Conservation (phyloP, 257 asterid species). For the Orobanche coerulescens region DNA sequence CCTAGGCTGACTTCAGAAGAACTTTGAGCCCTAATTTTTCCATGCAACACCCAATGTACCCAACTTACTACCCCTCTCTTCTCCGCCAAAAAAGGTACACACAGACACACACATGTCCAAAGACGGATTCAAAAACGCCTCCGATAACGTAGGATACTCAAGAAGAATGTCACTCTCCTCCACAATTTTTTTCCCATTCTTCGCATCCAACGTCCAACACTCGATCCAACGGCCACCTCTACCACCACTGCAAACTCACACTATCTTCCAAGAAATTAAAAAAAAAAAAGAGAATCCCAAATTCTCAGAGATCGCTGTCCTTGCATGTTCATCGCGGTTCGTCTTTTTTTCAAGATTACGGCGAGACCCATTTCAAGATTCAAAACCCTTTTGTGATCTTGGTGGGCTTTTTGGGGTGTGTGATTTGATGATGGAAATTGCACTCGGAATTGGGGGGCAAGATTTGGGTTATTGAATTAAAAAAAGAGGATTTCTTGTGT, state of each 20-base stretch:
- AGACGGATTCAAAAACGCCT: slow-evolving; percentile 50
- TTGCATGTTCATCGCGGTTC: slow-evolving; percentile 8
- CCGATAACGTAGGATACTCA: slow-evolving; percentile 47
- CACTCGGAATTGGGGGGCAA: background rate
- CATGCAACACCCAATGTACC: background rate
- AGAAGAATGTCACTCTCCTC: slow-evolving; percentile 23
- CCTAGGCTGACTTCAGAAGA: background rate
- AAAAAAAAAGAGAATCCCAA: slow-evolving; percentile 3
- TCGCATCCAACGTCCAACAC: slow-evolving; percentile 25
- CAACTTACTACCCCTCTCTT: background rate
- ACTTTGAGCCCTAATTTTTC: background rate
- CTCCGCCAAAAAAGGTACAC: slow-evolving; percentile 28
- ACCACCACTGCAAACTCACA: slow-evolving; percentile 18
- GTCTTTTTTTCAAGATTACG: slow-evolving; percentile 22
- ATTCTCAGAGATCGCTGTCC: background rate
- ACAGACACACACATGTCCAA: slow-evolving; percentile 29
- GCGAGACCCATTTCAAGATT: slow-evolving; percentile 7
- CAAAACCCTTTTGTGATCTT: slow-evolving; percentile 3
- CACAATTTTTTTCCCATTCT: no score
- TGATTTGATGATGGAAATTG: background rate
- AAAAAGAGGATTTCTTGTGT: slow-evolving; percentile 21
- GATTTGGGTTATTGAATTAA: slow-evolving; percentile 22
- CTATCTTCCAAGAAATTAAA: slow-evolving; percentile 24
- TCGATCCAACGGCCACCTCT: background rate
- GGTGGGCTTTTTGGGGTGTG: background rate